Evolutionary conservation across 148 eudicot genomes (phyloP).

Genomic region (Talinum fruticosum): DNA sequence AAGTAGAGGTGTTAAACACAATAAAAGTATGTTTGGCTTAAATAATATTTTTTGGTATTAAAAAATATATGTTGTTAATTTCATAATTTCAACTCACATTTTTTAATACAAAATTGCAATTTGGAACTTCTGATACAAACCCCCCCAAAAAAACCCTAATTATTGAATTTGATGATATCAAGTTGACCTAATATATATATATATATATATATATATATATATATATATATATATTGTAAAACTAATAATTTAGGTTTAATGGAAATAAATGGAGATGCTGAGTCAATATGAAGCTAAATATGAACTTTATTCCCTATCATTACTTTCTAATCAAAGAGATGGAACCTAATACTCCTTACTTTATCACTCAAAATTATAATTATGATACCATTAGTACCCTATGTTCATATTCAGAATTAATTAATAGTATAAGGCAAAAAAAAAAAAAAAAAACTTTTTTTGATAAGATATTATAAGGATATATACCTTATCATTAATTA

Average conservation of each 20-base stretch:
- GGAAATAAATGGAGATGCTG: neutral
- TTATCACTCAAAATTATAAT: neutral
- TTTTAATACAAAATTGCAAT: no score
- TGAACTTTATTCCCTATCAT: neutral
- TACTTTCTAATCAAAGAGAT: neutral
- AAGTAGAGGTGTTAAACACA: no score
- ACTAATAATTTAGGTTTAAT: neutral
- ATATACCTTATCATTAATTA: no score
- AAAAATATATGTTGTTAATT: no score
- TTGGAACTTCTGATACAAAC: no score
- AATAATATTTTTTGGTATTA: no score
- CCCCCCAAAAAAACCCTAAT: neutral
- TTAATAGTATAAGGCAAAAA: neutral
- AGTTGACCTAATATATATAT: neutral
- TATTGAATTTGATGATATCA: neutral
- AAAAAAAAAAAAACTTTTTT: no score
- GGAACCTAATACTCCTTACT: constrained; percentile 10
- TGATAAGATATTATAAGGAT: no score
- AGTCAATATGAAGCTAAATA: constrained; percentile 1
- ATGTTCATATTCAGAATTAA: neutral
- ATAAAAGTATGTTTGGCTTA: no score
- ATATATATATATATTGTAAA: no score
- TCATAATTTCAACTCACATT: no score
- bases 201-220: no score
- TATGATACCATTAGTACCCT: neutral